Conservation (phyloP, 2,329 filamentous ascomycete genomes). For the Alternaria brassicicola region DNA sequence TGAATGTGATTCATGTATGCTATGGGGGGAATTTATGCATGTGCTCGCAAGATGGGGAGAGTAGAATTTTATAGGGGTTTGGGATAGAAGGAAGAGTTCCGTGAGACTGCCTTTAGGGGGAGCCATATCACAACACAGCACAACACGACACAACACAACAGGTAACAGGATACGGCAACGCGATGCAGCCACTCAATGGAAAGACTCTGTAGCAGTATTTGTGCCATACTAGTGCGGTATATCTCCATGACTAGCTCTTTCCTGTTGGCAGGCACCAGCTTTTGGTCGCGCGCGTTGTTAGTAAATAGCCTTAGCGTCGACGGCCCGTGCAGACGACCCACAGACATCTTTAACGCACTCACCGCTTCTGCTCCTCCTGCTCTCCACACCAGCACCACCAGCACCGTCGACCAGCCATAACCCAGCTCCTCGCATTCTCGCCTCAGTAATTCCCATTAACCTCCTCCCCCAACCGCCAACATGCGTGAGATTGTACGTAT, state of each 20-base stretch:
- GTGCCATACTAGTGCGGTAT: background rate
- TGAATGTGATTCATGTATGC: background rate
- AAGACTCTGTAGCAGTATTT: background rate
- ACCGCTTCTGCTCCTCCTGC: constrained; percentile 38
- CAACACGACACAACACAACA: background rate
- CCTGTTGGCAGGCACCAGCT: background rate
- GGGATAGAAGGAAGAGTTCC: background rate
- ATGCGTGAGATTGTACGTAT: constrained; percentile 74
- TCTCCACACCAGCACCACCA: constrained; percentile 43
- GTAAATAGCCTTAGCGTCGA: constrained; percentile 27
- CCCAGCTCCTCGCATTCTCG: constrained; percentile 42
- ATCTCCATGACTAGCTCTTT: background rate
- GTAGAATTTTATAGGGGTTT: background rate
- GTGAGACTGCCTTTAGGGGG: background rate
- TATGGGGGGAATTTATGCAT: constrained; percentile 1
- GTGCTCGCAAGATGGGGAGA: background rate
- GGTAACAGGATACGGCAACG: background rate
- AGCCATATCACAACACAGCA: background rate
- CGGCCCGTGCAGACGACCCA: constrained; percentile 32
- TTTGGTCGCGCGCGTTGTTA: constrained; percentile 25
- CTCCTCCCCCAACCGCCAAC: constrained; percentile 47
- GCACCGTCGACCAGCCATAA: constrained; percentile 35
- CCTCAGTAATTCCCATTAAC: constrained; percentile 32
- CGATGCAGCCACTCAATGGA: background rate
- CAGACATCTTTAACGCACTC: constrained; percentile 33